Base-by-base conservation (phyloP, 345 rosid genomes). In the Geranium rotundifolium region DNA sequence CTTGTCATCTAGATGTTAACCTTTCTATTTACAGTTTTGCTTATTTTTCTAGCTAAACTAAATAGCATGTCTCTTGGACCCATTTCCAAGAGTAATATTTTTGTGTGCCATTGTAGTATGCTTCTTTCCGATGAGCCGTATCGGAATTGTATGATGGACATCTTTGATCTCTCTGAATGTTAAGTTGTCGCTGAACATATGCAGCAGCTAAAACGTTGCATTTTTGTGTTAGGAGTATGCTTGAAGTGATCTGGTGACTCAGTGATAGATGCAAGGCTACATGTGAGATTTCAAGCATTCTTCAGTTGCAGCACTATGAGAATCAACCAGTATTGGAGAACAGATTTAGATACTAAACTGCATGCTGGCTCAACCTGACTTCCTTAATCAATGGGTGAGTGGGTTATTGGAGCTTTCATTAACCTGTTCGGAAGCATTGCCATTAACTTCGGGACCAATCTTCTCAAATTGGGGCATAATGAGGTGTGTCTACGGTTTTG, bases 401-500 rank as follows among this genome's bases (percentile, higher is more conserved):
- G 99, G 99, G 73, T 93, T 64, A 77, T 93, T 64, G 99, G 97
- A 84, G 99, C 99, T 74, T 79, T 86, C 73, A 93, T 93, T 71
- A 93, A 90, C 65, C 81, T 93, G 59, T 72, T 93, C 65, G 99
- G 99, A 64, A 93, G 99, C 70, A 86, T 93, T 74, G 97, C 97
- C 78, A 93, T 93, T 69, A 93, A 93, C 79, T 90, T 93, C 55
- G 99, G 99, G 62, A 93, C 99, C n/a, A 93, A 93, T 65, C 99
- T 93, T 77, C 95, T 93, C 63, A 93, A 93, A 81, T 73, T 93
- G 72, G 99, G 99, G 34, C 99, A 93, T 67, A 83, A 78, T 72
- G 91, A 93, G 95, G 99, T 93, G 56, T 46, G 65, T 34, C 14
- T 9, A 19, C 49, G 23, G 4, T 19, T 27, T 60, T 46, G 52